Evolutionary conservation across 176 grass and related monocot species (phyloP), one percentile per base, ranked within the genome.

Genomic region (Hyparrhenia diplandra): DNA sequence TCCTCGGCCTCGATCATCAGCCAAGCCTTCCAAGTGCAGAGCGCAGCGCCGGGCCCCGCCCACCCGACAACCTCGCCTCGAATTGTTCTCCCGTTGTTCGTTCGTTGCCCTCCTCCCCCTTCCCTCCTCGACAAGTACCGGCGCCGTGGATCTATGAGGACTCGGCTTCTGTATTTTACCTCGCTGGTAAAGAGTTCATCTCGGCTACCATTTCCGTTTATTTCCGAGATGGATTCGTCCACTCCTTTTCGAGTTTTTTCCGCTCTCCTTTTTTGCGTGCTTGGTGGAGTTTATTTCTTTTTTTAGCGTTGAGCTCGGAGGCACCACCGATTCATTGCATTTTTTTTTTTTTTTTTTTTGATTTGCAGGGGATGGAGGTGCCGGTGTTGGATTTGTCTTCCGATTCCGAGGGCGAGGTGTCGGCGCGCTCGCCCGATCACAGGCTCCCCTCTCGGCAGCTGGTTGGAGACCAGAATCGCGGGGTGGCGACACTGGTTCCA

Each of bases 321-420:
- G n/a, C n/a, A n/a, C 27, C 14, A 29, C 10, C 18, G n/a, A 20
- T 71, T 14, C 41, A 47, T 27, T 13, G 41, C 4, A 21, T 41
- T 20, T 23, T 6, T 46, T 27, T 21, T 7, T 1, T 20, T 13
- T 43, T 13, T 42, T 42, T 41, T 3, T 13, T 12, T 4, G 45
- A 25, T 78, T 49, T 42, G 77, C 82, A 89, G 87, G 87, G 60
- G 61, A 89, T 81, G 87, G 87, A 81, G 71, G 70, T 80, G 55
- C 52, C 64, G 82, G 76, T 80, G 64, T 0, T 81, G 5, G 77
- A 76, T 71, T 75, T 89, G 76, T 67, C 74, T 10, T 89, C 87
- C 4, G 83, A 85, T 2, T 79, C 84, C 7, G 82, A 89, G 76
- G 55, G 29, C 16, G 87, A 85, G 71, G 77, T 13, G 52, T 12